Evolutionary conservation across 1,139 yeast genomes (phyloP).

Genomic region (Chernovozyma aurita): DNA sequence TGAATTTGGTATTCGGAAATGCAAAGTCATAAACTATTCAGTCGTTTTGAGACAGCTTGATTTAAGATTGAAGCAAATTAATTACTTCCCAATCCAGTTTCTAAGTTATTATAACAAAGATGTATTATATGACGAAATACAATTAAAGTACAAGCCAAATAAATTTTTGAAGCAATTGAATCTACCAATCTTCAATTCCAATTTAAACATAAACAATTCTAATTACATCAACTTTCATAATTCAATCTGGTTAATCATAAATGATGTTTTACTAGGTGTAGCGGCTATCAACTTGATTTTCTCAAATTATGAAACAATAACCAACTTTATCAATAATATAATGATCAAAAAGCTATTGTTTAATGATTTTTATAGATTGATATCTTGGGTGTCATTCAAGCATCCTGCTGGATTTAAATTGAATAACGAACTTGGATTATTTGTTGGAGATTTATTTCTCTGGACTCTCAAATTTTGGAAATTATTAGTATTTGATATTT

Average conservation of each 20-base stretch:
- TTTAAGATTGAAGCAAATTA: slow-evolving; percentile 68
- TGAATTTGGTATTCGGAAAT: slow-evolving; percentile 12
- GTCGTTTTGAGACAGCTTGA: slow-evolving; percentile 77
- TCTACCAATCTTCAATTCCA: slow-evolving; percentile 34
- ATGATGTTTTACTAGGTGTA: slow-evolving; percentile 76
- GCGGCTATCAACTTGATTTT: slow-evolving; percentile 50
- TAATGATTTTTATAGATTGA: slow-evolving; percentile 39
- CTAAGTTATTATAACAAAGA: slow-evolving; percentile 43
- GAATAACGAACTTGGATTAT: slow-evolving; percentile 79
- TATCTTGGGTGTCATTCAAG: slow-evolving; percentile 68
- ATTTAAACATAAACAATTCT: slow-evolving; percentile 44
- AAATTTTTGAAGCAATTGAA: slow-evolving; percentile 17
- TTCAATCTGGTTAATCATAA: slow-evolving; percentile 79
- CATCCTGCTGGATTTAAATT: slow-evolving; percentile 95
- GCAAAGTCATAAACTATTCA: slow-evolving; percentile 32
- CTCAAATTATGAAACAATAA: slow-evolving; percentile 37
- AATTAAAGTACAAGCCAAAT: slow-evolving; percentile 14
- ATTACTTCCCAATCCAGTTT: slow-evolving; percentile 81
- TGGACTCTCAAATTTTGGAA: slow-evolving; percentile 84
- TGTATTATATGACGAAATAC: slow-evolving; percentile 23
- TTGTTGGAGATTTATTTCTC: slow-evolving; percentile 78
- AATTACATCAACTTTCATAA: slow-evolving; percentile 89
- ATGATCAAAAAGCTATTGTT: slow-evolving; percentile 32
- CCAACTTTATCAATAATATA: slow-evolving; percentile 27
- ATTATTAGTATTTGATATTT: slow-evolving; percentile 11